Evolutionary conservation across 495 filamentous ascomycete genomes (phyloP).

Genomic region (Podospora comata): DNA sequence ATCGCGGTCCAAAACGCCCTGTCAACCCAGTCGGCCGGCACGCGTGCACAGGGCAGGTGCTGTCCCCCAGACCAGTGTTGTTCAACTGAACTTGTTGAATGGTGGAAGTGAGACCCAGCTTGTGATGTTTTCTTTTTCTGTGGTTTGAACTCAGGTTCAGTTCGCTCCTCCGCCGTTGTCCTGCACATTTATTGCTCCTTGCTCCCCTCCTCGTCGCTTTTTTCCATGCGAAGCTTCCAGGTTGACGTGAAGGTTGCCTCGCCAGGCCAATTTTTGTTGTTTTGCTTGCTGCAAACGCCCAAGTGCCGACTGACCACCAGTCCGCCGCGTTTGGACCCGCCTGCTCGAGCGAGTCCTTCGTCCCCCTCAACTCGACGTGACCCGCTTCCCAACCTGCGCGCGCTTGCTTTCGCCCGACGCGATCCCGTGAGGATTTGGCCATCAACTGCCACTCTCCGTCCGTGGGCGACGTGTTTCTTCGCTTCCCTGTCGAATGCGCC

Average conservation of each 20-base stretch:
- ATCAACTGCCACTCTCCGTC: neutral
- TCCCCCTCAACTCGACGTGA: constrained; percentile 18
- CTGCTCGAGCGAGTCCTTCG: neutral
- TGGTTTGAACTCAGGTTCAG: neutral
- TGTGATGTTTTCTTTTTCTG: constrained; percentile 2
- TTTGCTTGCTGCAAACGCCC: neutral
- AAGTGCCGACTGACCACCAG: neutral
- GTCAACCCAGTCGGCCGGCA: constrained; percentile 19
- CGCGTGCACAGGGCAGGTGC: neutral
- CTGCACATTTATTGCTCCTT: neutral
- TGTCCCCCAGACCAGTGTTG: neutral
- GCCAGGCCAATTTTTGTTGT: neutral
- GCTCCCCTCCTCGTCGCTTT: neutral
- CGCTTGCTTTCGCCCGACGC: constrained; percentile 10
- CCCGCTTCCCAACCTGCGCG: constrained; percentile 12
- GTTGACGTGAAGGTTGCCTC: neutral
- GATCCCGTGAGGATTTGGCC: constrained; percentile 3
- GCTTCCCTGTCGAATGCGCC: neutral
- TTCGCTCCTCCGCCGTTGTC: neutral
- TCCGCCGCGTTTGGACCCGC: constrained; percentile 5
- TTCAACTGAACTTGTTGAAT: neutral
- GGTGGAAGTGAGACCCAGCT: neutral
- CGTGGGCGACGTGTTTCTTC: neutral
- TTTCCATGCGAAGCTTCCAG: constrained; percentile 1
- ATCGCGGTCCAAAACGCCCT: constrained; percentile 10